phyloP scores from a whole-genome alignment of 371 early-diverging fungal genomes.

The Gilbertella persicaria region DNA sequence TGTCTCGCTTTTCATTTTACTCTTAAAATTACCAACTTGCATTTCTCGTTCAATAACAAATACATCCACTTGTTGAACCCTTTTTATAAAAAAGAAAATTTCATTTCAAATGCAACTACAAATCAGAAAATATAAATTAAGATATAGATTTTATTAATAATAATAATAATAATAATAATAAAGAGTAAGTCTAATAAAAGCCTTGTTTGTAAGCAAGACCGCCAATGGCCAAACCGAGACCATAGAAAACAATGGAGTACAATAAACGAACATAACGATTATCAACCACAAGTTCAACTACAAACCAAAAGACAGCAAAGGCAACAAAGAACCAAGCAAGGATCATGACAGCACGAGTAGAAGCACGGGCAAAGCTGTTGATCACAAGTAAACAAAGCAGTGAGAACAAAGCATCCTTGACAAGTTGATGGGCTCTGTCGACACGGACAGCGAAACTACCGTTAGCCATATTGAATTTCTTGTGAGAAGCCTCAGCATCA shows the following conservation, averaged over 20 bases:
- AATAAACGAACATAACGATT: constrained; percentile 13
- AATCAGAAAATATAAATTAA: background rate
- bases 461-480: constrained; percentile 6
- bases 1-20: background rate
- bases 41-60: constrained; percentile 51
- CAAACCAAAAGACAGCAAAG: constrained; percentile 11
- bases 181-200: background rate
- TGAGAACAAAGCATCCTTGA: constrained; percentile 21
- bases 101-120: constrained; percentile 79
- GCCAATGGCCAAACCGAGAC: constrained; percentile 14
- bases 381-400: constrained; percentile 32
- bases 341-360: constrained; percentile 39
- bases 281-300: constrained; percentile 10
- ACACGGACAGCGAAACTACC: constrained; percentile 6
- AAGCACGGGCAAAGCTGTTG: constrained; percentile 40
- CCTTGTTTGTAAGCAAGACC: constrained; percentile 18
- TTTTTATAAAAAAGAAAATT: too few relatives aligned
- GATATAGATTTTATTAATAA: background rate
- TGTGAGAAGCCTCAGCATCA: constrained; percentile 14
- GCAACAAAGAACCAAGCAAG: constrained; percentile 35
- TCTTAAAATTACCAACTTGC: background rate
- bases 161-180: background rate
- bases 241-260: constrained; percentile 10
- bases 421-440: constrained; percentile 16
- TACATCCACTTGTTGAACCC: constrained; percentile 49